Conservation (phyloP, 371 early-diverging fungal genomes). For the Edhazardia aedis region DNA sequence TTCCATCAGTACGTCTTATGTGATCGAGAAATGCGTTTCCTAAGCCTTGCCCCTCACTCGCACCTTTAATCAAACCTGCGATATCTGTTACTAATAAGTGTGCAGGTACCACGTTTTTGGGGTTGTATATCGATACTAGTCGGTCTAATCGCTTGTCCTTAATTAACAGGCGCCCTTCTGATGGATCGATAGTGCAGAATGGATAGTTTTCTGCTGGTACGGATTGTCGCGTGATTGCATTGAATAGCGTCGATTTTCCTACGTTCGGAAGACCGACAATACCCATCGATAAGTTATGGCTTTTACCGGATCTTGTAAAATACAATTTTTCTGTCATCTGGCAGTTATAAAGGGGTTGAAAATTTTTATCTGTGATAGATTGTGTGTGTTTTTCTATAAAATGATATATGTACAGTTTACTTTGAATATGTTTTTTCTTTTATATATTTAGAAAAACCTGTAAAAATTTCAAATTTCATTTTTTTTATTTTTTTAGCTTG, state of each 20-base stretch:
- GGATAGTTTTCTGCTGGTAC: slow-evolving; percentile 62
- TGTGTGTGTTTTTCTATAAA: too few relatives aligned
- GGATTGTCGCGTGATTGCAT: slow-evolving; percentile 62
- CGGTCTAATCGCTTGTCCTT: slow-evolving; percentile 25
- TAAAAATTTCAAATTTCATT: too few relatives aligned
- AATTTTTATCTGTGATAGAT: too few relatives aligned
- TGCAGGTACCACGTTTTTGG: slow-evolving; percentile 46
- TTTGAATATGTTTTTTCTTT: too few relatives aligned
- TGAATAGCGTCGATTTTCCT: slow-evolving; percentile 86
- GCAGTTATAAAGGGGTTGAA: too few relatives aligned
- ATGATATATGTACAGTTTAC: too few relatives aligned
- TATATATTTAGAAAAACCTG: too few relatives aligned
- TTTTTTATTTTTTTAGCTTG: too few relatives aligned
- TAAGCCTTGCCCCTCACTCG: slow-evolving; percentile 64
- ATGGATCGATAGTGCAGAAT: slow-evolving; percentile 50
- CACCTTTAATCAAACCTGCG: slow-evolving; percentile 88
- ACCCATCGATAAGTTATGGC: slow-evolving; percentile 78
- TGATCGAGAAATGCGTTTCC: slow-evolving; percentile 91
- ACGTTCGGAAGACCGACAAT: slow-evolving; percentile 90
- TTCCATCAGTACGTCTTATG: slow-evolving; percentile 81
- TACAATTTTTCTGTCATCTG: too few relatives aligned
- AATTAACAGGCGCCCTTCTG: slow-evolving; percentile 31
- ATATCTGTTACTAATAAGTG: slow-evolving; percentile 79
- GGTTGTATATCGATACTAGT: slow-evolving; percentile 25
- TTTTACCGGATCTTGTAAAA: slow-evolving; percentile 9